Conservation (phyloP, 805 yeast species). For the Metschnikowia lunata region DNA sequence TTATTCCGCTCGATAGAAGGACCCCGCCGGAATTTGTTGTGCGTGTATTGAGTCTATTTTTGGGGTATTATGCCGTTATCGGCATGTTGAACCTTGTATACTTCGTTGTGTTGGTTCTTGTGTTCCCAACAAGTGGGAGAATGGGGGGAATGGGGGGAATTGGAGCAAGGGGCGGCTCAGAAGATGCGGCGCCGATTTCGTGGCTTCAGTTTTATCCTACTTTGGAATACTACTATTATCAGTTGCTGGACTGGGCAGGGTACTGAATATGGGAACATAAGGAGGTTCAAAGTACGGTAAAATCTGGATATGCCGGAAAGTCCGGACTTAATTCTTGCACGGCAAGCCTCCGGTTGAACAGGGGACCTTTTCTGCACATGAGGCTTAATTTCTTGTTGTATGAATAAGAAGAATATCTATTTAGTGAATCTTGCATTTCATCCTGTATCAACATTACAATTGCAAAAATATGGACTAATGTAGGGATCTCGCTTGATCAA, state of each 20-base stretch:
- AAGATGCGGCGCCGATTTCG: constrained; percentile 8
- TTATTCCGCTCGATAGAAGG: not conserved
- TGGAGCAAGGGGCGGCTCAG: not conserved
- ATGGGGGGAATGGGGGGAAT: too few relatives aligned
- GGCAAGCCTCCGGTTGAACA: too few relatives aligned
- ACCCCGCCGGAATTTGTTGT: constrained; percentile 1
- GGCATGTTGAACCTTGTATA: constrained; percentile 10
- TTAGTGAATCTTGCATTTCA: too few relatives aligned
- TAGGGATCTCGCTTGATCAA: too few relatives aligned
- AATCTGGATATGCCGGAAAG: too few relatives aligned
- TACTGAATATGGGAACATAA: not conserved
- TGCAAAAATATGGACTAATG: too few relatives aligned
- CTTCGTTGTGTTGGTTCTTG: constrained; percentile 2
- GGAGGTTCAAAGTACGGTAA: too few relatives aligned
- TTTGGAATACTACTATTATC: constrained; percentile 15
- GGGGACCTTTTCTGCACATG: too few relatives aligned
- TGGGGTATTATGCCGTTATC: constrained; percentile 4
- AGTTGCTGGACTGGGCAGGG: constrained; percentile 10
- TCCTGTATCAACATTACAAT: too few relatives aligned
- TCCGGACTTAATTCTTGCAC: too few relatives aligned
- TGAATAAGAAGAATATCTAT: too few relatives aligned
- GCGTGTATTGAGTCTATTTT: constrained; percentile 1
- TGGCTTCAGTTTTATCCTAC: constrained; percentile 14
- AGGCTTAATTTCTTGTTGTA: too few relatives aligned
- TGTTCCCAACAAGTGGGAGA: not conserved